These are phyloP conservation scores for Ceratobasidium sp. DNA, from an alignment of 1,284 basidiomycete genomes.

Conservation along the genomic window DNA sequence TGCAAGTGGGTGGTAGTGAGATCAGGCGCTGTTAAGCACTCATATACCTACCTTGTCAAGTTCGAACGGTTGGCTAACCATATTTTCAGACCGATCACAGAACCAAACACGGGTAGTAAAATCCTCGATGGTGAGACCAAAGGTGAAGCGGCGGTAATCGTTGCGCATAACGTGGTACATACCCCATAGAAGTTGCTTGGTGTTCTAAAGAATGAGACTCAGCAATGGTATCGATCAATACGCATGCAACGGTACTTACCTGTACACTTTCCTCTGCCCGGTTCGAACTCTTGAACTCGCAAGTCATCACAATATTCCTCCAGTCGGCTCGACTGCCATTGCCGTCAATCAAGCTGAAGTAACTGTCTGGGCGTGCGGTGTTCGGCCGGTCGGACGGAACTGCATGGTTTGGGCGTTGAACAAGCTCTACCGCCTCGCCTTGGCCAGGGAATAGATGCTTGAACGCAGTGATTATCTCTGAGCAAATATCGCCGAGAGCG, in stretches of 20 bases:
- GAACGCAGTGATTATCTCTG: no score
- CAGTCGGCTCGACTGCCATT: background rate
- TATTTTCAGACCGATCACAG: background rate
- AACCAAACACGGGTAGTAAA: conserved; percentile 8
- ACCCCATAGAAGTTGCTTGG: conserved; percentile 27
- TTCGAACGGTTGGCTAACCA: background rate
- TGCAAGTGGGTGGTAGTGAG: background rate
- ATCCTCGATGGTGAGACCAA: conserved; percentile 40
- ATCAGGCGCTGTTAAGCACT: background rate
- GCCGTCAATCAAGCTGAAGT: background rate
- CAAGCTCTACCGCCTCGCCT: no score
- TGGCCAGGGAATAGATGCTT: no score
- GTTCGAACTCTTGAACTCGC: conserved; percentile 1
- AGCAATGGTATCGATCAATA: background rate
- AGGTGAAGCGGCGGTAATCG: conserved; percentile 39
- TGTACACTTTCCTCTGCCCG: background rate
- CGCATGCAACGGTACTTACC: background rate
- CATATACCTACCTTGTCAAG: conserved; percentile 3
- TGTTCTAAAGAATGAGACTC: background rate
- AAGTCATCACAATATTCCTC: conserved; percentile 12
- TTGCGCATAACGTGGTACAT: conserved; percentile 39
- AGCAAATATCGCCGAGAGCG: no score
- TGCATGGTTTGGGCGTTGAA: no score
- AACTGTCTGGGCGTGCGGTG: background rate
- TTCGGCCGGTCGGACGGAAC: background rate